Conservation (phyloP, 2,329 filamentous ascomycete genomes). For the Cercospora sesami region DNA sequence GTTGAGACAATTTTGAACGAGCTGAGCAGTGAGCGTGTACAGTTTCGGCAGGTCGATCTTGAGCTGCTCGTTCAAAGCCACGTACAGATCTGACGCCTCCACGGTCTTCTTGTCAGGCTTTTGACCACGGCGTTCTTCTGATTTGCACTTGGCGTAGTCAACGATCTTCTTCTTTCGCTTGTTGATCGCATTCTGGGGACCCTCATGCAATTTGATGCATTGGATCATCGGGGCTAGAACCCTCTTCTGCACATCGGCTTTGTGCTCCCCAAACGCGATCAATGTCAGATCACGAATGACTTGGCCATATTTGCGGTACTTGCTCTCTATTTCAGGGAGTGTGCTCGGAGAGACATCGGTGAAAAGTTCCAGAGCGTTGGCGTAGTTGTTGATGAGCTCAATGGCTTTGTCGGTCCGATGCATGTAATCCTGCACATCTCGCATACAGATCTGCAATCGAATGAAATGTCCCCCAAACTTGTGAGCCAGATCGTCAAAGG, state of each 20-base stretch:
- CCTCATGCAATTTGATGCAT: slow-evolving; percentile 76
- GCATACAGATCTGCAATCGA: slow-evolving; percentile 84
- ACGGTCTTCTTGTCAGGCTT: slow-evolving; percentile 82
- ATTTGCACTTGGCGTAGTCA: slow-evolving; percentile 80
- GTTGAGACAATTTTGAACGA: slow-evolving; percentile 78
- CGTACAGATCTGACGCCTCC: slow-evolving; percentile 84
- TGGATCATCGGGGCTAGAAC: slow-evolving; percentile 82
- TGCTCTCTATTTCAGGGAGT: slow-evolving; percentile 84
- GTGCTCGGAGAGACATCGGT: slow-evolving; percentile 69
- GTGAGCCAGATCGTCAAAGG: slow-evolving; percentile 77
- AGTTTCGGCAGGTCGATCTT: slow-evolving; percentile 89
- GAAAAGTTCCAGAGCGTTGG: slow-evolving; percentile 78
- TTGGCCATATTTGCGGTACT: slow-evolving; percentile 89
- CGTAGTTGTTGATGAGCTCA: slow-evolving; percentile 75
- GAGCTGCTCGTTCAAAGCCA: slow-evolving; percentile 85
- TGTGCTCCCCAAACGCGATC: slow-evolving; percentile 78
- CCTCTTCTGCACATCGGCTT: slow-evolving; percentile 69
- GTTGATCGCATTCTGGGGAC: slow-evolving; percentile 84
- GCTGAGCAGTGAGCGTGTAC: slow-evolving; percentile 74
- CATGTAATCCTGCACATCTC: slow-evolving; percentile 91
- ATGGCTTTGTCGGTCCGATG: slow-evolving; percentile 79
- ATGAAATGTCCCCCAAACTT: slow-evolving; percentile 91
- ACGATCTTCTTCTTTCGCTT: slow-evolving; percentile 91
- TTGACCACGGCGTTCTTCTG: slow-evolving; percentile 75
- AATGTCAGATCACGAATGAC: slow-evolving; percentile 83